Base-by-base conservation (phyloP, 495 filamentous ascomycete genomes). In the Penicillium macrosclerotiorum region DNA sequence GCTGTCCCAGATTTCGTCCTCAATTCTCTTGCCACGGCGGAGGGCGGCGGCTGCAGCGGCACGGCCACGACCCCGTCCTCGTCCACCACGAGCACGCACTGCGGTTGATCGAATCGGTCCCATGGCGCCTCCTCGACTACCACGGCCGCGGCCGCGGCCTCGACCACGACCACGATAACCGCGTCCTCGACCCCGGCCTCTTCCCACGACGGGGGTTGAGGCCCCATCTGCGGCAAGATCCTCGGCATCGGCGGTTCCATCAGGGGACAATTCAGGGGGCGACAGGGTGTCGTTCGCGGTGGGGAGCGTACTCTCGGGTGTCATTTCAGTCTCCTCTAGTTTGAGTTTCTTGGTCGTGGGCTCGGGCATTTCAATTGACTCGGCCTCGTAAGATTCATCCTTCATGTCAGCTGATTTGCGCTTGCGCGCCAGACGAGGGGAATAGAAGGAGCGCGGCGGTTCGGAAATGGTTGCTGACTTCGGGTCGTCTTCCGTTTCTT, bases 101-200 rank as follows among this genome's bases (percentile, higher is more conserved):
- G 48, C 49, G n/a, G 47, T 22, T 26, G 50, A 33, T 16, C 55
- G 55, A 29, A 49, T 36, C 9, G 59, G 51, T 3, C 35, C 59
- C 7, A 53, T 37, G 7, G 42, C 49, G 1, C 59, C 63, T 13
- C 60, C 65, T 31, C 63, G 62, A 25, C 62, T 57, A 11, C 65
- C 61, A 25, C 62, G 57, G n/a, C 69, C 69, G 33, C 69, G 67
- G 7, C 62, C 66, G 14, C 68, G 59, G 20, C 65, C 67, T 4
- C 68, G 59, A 3, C 44, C 63, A 22, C 69, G 65, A 12, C 64
- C 60, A 18, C 63, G 52, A 26, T 65, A 62, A 22, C 67, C 67
- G 34, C 73, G 69, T 20, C 42, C 42, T 35, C 42, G 43, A 3
- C 25, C 25, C 25, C 25, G 25, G 25, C 25, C 25, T 2, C 19